Base-by-base conservation (phyloP, 257 asterid genomes). In the Nicotiana obtusifolia region DNA sequence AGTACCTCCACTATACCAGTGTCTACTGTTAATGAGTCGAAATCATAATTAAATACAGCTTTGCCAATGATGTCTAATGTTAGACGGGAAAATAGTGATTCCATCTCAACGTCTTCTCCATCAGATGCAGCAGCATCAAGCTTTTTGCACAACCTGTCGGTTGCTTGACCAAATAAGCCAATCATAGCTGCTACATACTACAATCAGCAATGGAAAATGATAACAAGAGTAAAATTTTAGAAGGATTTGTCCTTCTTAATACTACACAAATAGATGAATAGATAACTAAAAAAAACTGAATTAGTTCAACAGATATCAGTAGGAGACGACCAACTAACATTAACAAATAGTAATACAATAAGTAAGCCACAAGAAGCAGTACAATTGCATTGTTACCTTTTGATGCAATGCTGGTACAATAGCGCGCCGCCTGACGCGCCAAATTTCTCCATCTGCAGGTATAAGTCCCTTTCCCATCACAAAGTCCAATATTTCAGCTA, bases 401-500 rank as follows among this genome's bases (percentile, higher is more conserved):
- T 86, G 95, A 82, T 95, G 99, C 86, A 95, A 87, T 35, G 99
- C 97, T 69, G 99, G 99, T 77, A 95, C 98, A 82, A 95, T 92
- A 84, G 91, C 97, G 82, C 99, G 97, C 78, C 99, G 83, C 81
- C 99, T 91, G 28, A 89, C 91, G 17, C 97, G 97, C 98, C 99
- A 95, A 83, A 90, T 86, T 85, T 95, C 99, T 82, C 97, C 98
- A 85, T 95, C 99, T 82, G 99, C 98, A 75, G 99, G 99, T 81
- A 95, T 95, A 77, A 95, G 99, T 84, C 99, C 99, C 89, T 95
- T 95, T 81, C 99, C 99, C 99, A 95, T 95, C 24, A 95, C 99
- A 86, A 95, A 95, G 41, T 94, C 97, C 88, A 95, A 88, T 69
- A 95, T 95, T 86, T 95, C 99, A 86, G 97, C 97, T 54, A 95